Percentiles rank a stretch among this genome's conserved stretches.
Conservation (phyloP, 805 yeast species). For the Saccharomycopsis sp. region DNA sequence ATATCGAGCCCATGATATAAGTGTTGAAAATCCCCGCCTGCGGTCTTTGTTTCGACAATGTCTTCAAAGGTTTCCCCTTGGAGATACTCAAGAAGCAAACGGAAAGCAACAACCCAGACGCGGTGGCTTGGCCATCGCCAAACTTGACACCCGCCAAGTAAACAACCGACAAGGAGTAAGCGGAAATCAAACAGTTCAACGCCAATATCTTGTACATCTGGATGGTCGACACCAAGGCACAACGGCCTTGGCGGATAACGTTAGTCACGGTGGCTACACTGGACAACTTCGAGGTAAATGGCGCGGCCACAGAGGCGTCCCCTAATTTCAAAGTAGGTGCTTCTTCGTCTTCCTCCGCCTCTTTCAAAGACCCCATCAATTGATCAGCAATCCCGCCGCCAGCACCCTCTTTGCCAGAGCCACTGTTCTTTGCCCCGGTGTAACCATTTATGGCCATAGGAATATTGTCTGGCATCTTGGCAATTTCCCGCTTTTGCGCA, state of each 20-base stretch:
- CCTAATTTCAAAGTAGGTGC: slow-evolving; percentile 92
- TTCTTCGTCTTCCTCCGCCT: slow-evolving; percentile 61
- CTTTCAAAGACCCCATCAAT: slow-evolving; percentile 45
- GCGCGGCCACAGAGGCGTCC: slow-evolving; percentile 99
- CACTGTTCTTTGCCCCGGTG: slow-evolving; percentile 24
- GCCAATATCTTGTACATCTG: slow-evolving; percentile 99
- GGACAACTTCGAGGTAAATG: slow-evolving; percentile 90
- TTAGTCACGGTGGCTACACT: slow-evolving; percentile 89
- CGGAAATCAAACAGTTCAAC: slow-evolving; percentile 91
- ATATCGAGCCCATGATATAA: slow-evolving; percentile 95
- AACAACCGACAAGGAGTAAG: slow-evolving; percentile 88
- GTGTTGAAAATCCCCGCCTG: slow-evolving; percentile 93
- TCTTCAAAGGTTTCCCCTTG: slow-evolving; percentile 83
- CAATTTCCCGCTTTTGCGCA: slow-evolving; percentile 47
- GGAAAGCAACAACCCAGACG: slow-evolving; percentile 84
- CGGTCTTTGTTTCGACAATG: slow-evolving; percentile 88
- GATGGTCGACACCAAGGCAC: slow-evolving; percentile 93
- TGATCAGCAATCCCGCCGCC: slow-evolving; percentile 49
- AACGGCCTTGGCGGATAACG: slow-evolving; percentile 94
- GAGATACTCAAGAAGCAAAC: slow-evolving; percentile 94
- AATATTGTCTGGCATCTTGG: slow-evolving; percentile 35
- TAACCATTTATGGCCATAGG: slow-evolving; percentile 32
- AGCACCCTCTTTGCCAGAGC: slow-evolving; percentile 29
- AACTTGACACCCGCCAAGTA: slow-evolving; percentile 96
- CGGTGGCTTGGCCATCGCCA: slow-evolving; percentile 97